phyloP scores from a whole-genome alignment of 495 filamentous ascomycete species.

The Podospora sp. region DNA sequence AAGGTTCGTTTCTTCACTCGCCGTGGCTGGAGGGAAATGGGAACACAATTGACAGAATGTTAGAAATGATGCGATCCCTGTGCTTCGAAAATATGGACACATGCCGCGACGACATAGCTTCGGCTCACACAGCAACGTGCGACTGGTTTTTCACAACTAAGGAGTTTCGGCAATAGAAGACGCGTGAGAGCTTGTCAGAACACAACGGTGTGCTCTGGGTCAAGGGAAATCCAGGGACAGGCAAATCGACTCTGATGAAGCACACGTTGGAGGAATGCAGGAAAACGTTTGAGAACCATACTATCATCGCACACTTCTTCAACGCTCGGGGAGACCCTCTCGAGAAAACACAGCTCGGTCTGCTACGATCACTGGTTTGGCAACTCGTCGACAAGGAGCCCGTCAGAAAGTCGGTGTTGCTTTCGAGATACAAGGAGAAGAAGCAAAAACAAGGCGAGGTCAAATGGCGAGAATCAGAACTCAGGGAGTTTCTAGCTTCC shows the following conservation, averaged over 20 bases:
- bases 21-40: no score
- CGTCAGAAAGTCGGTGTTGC: background rate
- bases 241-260: slow-evolving; percentile 25
- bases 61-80: background rate
- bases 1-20: background rate
- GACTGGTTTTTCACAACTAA: background rate
- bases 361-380: background rate
- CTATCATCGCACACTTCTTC: background rate
- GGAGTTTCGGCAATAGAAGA: background rate
- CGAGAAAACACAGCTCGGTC: background rate
- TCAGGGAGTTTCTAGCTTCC: no score
- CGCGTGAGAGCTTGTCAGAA: background rate
- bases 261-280: background rate
- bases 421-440: background rate
- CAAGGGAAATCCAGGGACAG: slow-evolving; percentile 31
- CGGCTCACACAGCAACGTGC: background rate
- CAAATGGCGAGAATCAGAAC: no score
- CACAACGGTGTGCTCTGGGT: slow-evolving; percentile 33
- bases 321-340: background rate
- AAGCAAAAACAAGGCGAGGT: background rate
- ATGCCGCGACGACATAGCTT: background rate
- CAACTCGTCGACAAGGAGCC: background rate
- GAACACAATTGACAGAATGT: background rate
- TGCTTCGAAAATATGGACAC: background rate
- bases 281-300: background rate